phyloP scores from a whole-genome alignment of 306 rosid genomes.

The Psophocarpus tetragonolobus region DNA sequence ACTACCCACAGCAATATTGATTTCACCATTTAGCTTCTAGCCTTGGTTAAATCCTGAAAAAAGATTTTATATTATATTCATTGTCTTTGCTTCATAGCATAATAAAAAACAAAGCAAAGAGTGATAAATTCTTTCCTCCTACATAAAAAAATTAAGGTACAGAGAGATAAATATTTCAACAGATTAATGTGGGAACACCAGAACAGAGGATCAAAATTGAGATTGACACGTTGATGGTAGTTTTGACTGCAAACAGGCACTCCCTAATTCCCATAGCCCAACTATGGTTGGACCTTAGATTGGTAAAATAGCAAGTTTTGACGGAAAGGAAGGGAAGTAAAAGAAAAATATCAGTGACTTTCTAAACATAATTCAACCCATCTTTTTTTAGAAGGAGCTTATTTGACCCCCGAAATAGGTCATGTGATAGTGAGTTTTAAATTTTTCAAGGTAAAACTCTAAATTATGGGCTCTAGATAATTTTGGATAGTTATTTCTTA shows the following conservation, averaged over 20 bases:
- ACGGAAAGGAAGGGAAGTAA: conserved; percentile 1
- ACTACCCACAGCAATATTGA: conserved; percentile 3
- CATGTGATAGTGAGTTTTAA: not conserved
- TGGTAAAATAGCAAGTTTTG: not conserved
- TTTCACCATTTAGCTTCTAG: conserved; percentile 1
- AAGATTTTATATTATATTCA: conserved; percentile 1
- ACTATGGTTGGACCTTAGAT: not conserved
- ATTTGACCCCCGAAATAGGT: not conserved
- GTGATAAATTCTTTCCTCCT: conserved; percentile 1
- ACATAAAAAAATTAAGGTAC: conserved; percentile 7
- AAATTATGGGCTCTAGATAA: not conserved
- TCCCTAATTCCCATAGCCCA: not conserved
- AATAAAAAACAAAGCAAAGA: not conserved
- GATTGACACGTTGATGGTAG: conserved; percentile 16
- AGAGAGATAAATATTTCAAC: not conserved
- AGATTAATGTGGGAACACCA: not conserved
- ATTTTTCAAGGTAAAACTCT: conserved; percentile 10
- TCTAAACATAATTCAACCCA: conserved; percentile 5
- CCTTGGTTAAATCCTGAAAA: conserved; percentile 6
- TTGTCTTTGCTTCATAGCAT: not conserved
- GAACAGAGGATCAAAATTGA: not conserved
- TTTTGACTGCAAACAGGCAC: conserved; percentile 23
- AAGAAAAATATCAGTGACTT: not conserved
- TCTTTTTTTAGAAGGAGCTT: not conserved
- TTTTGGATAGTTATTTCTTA: not conserved